phyloP scores from a whole-genome alignment of 148 eudicot genomes.

The Rhododendron kiyosumense region DNA sequence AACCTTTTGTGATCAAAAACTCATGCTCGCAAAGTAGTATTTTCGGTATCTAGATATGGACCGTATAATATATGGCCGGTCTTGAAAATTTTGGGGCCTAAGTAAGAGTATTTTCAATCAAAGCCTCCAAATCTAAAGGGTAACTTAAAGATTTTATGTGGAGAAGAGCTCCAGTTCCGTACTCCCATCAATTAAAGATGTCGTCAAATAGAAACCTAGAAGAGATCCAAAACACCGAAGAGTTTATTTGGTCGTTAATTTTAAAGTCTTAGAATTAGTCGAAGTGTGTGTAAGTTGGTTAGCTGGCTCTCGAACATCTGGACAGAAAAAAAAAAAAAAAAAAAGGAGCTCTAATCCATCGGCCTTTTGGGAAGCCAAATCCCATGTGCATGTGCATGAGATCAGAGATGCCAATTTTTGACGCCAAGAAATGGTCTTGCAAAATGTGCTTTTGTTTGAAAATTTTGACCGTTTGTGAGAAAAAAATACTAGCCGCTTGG shows the following conservation, averaged over 20 bases:
- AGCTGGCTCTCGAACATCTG: background rate
- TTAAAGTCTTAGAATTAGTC: background rate
- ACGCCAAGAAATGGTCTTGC: background rate
- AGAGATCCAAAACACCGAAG: too few species aligned
- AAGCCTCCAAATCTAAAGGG: too few species aligned
- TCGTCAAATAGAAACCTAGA: too few species aligned
- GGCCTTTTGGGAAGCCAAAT: background rate
- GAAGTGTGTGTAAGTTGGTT: background rate
- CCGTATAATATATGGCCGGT: too few species aligned
- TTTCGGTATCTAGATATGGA: too few species aligned
- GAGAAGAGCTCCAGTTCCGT: too few species aligned
- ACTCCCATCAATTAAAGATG: too few species aligned
- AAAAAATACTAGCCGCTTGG: background rate
- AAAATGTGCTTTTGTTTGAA: background rate
- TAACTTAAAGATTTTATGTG: too few species aligned
- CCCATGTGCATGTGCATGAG: background rate
- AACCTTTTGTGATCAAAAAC: background rate
- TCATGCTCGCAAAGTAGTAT: background rate
- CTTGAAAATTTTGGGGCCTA: too few species aligned
- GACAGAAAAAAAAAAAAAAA: too few species aligned
- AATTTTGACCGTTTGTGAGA: background rate
- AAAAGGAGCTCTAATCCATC: background rate
- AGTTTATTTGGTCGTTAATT: too few species aligned
- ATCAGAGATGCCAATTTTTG: background rate
- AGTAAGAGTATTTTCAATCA: too few species aligned